These are phyloP conservation scores for Combretum micranthum DNA, from an alignment of 345 rosid genomes.

Conservation along the genomic window DNA sequence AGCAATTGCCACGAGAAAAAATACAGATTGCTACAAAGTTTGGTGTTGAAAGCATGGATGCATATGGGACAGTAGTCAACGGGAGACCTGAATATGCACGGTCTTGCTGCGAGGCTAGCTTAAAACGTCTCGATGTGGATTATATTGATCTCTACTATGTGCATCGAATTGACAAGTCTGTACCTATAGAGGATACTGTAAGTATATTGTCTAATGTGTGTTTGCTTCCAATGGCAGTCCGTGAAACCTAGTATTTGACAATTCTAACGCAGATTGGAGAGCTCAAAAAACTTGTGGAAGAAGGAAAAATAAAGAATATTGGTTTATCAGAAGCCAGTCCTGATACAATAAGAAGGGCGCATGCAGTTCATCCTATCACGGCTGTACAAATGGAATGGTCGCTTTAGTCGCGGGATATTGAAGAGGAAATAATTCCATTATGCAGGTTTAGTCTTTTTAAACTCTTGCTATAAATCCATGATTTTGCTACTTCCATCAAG, in stretches of 20 bases:
- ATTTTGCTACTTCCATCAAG: no score
- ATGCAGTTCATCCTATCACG: constrained; percentile 40
- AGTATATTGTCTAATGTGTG: background rate
- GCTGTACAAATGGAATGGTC: constrained; percentile 44
- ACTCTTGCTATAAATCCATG: background rate
- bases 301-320: constrained; percentile 34
- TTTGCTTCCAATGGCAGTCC: background rate
- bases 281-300: constrained; percentile 30
- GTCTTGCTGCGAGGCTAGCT: constrained; percentile 15
- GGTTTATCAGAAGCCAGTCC: constrained; percentile 47
- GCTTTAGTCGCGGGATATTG: constrained; percentile 37
- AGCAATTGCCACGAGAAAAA: constrained; percentile 24
- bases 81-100: constrained; percentile 13
- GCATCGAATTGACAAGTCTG: constrained; percentile 19
- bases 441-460: constrained; percentile 27
- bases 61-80: background rate
- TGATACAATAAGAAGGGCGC: constrained; percentile 35
- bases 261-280: constrained; percentile 18
- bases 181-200: constrained; percentile 28
- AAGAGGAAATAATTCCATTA: constrained; percentile 37
- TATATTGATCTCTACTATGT: constrained; percentile 28
- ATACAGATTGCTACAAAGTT: constrained; percentile 25
- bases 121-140: constrained; percentile 24
- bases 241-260: background rate
- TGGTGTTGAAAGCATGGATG: constrained; percentile 1